These are phyloP conservation scores for Pleurostoma richardsiae DNA, from an alignment of 2,329 filamentous ascomycete species.

Conservation along the genomic window DNA sequence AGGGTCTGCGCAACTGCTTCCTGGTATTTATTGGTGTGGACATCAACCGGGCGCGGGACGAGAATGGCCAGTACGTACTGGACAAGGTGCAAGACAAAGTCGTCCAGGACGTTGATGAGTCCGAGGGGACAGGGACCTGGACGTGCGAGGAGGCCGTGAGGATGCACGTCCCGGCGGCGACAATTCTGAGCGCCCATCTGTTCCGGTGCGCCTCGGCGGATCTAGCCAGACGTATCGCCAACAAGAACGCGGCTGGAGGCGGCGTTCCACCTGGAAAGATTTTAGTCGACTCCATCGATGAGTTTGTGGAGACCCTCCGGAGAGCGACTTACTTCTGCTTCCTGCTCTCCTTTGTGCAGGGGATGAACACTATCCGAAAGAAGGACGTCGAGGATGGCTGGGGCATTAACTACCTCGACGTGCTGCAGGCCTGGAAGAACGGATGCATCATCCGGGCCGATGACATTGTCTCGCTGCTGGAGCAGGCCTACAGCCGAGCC, in stretches of 20 bases:
- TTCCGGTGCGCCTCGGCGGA: slow-evolving; percentile 61
- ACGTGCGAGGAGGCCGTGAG: slow-evolving; percentile 55
- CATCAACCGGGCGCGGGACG: slow-evolving; percentile 47
- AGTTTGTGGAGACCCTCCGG: slow-evolving; percentile 29
- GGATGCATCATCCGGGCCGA: slow-evolving; percentile 70
- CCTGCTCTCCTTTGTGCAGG: slow-evolving; percentile 59
- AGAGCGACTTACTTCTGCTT: slow-evolving; percentile 57
- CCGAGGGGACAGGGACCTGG: slow-evolving; percentile 65
- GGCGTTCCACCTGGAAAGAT: slow-evolving; percentile 9
- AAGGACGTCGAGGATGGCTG: slow-evolving; percentile 55
- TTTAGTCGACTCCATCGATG: slow-evolving; percentile 3
- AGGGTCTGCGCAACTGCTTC: slow-evolving; percentile 49
- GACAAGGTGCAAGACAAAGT: slow-evolving; percentile 64
- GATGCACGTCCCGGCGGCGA: slow-evolving; percentile 59
- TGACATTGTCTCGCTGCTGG: slow-evolving; percentile 56
- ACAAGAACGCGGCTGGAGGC: slow-evolving; percentile 40
- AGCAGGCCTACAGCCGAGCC: slow-evolving; percentile 31
- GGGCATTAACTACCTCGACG: slow-evolving; percentile 45
- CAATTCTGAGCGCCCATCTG: slow-evolving; percentile 57
- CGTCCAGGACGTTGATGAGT: slow-evolving; percentile 61
- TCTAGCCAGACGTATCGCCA: slow-evolving; percentile 46
- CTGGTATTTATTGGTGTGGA: slow-evolving; percentile 58
- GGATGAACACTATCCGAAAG: slow-evolving; percentile 57
- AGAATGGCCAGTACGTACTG: slow-evolving; percentile 43
- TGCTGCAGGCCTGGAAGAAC: slow-evolving; percentile 60